A percentile compares a stretch with the other conserved stretches of the same genome.
phyloP scores from a whole-genome alignment of 1,139 yeast genomes.

The Taiozyma sp. region DNA sequence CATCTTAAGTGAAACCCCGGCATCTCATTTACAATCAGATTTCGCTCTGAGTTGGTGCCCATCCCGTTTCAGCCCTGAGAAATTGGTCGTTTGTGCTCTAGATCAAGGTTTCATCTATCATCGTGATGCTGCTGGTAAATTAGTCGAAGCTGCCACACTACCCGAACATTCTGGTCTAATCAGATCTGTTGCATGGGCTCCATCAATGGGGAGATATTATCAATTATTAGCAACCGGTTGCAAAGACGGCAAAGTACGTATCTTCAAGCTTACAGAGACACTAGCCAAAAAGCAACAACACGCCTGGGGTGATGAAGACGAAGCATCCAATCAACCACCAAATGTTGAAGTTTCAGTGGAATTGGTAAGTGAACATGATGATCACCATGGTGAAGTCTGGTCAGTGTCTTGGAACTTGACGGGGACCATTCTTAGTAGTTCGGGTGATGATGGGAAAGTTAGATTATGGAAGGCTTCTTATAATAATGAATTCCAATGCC shows the following conservation, averaged over 20 bases:
- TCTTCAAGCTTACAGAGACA: constrained; percentile 64
- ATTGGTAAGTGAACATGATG: constrained; percentile 55
- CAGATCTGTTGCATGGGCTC: constrained; percentile 94
- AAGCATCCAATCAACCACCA: constrained; percentile 11
- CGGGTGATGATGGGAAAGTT: constrained; percentile 94
- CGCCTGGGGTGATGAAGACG: constrained; percentile 13
- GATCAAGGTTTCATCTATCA: constrained; percentile 83
- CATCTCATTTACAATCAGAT: constrained; percentile 79
- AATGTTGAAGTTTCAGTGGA: constrained; percentile 35
- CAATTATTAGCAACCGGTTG: constrained; percentile 94
- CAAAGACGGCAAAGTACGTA: constrained; percentile 87
- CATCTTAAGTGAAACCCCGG: constrained; percentile 67
- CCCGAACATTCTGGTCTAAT: constrained; percentile 87
- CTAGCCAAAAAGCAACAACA: constrained; percentile 22
- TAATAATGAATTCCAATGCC: constrained; percentile 83
- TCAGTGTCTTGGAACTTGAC: constrained; percentile 92
- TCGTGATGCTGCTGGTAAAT: constrained; percentile 41
- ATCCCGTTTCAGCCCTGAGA: constrained; percentile 76
- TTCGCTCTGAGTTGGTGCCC: constrained; percentile 94
- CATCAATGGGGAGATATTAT: constrained; percentile 87
- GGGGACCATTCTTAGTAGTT: constrained; percentile 87
- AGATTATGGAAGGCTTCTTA: constrained; percentile 90
- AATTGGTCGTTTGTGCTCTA: constrained; percentile 77
- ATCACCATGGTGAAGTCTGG: constrained; percentile 93
- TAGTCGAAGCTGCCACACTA: constrained; percentile 39